Base-by-base conservation (phyloP, 2,329 filamentous ascomycete genomes). In the Coleophoma cylindrospora region DNA sequence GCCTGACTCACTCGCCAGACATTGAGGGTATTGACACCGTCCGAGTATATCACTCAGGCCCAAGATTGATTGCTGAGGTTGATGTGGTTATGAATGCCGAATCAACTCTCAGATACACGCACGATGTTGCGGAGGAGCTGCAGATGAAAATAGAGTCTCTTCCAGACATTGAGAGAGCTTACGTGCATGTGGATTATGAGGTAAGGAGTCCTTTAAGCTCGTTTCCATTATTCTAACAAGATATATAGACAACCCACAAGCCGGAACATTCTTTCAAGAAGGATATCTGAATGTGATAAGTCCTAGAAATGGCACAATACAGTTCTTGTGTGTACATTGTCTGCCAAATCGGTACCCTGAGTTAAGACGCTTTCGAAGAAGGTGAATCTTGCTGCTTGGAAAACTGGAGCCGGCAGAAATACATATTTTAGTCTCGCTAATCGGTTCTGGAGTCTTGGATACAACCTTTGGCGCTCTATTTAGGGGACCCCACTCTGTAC, bases 101-200 rank as follows among this genome's bases (percentile, higher is more conserved):
- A 1, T 80, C 84, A 49, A 81, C 83, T 2, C 78, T 99, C 14
- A 77, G 80, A 54, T 84, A 84, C 47, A 94, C 91, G 0, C 94
- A 99, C 67, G 94, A 99, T 64, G 82, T 96, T 12, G 92, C 94
- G 0, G 94, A 99, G 70, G 91, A 87, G 61, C 75, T 99, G 61
- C 94, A 99, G 75, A 87, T 87, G 55, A 97, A 97, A 74, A 76
- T 97, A 3, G 94, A 99, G 77, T 88, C 85, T 50, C 70, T 99
- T 55, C 92, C 94, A 0, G 86, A 96, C 65, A 85, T 97, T 10
- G 94, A 97, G 77, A 75, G 94, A 52, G 91, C 91, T 0, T 97
- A 96, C 66, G 94, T 97, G 17, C 94, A 99, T 67, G 91, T 96
- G 15, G 94, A 99, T 68, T 97, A 95, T 61, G 94, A 97, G 41